phyloP scores from a whole-genome alignment of 2,329 filamentous ascomycete species.

The Torrubiellomyces zombiae region DNA sequence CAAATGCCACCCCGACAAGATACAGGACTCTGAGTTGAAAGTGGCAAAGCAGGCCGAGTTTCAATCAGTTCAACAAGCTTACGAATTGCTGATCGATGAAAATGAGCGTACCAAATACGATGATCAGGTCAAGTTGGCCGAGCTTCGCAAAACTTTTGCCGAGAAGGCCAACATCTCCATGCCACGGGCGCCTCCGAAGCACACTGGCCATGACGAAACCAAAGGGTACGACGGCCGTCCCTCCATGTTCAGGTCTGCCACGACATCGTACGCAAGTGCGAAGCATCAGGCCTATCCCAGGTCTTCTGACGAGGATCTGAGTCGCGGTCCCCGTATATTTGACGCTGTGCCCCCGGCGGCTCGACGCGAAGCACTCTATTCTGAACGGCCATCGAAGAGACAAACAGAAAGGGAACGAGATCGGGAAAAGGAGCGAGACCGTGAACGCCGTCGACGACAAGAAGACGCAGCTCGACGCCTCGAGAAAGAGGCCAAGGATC shows the following conservation, averaged over 20 bases:
- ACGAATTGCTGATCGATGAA: slow-evolving; percentile 76
- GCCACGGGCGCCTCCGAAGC: slow-evolving; percentile 22
- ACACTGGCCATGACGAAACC: slow-evolving; percentile 9
- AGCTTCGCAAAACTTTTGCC: slow-evolving; percentile 40
- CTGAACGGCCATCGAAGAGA: slow-evolving; percentile 26
- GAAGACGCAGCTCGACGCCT: slow-evolving; percentile 12
- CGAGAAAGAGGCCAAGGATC: slow-evolving; percentile 17
- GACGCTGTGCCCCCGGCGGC: slow-evolving; percentile 22
- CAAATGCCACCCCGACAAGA: slow-evolving; percentile 83
- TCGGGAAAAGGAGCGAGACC: slow-evolving; percentile 9
- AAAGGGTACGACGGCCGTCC: slow-evolving; percentile 12
- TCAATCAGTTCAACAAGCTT: slow-evolving; percentile 81
- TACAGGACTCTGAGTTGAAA: slow-evolving; percentile 62
- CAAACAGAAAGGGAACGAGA: slow-evolving; percentile 12
- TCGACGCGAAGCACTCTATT: slow-evolving; percentile 30
- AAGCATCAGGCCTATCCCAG: slow-evolving; percentile 19
- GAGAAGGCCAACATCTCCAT: slow-evolving; percentile 26
- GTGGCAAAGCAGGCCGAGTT: slow-evolving; percentile 72
- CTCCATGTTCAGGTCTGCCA: slow-evolving; percentile 21
- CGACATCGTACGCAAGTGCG: slow-evolving; percentile 14
- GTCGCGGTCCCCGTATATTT: slow-evolving; percentile 20
- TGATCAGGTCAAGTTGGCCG: slow-evolving; percentile 50
- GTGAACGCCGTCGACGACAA: slow-evolving; percentile 7
- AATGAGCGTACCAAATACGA: slow-evolving; percentile 60
- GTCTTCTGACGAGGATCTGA: slow-evolving; percentile 32